Evolutionary conservation across 2,329 filamentous ascomycete genomes (phyloP).

Genomic region (Penicillium expansum): DNA sequence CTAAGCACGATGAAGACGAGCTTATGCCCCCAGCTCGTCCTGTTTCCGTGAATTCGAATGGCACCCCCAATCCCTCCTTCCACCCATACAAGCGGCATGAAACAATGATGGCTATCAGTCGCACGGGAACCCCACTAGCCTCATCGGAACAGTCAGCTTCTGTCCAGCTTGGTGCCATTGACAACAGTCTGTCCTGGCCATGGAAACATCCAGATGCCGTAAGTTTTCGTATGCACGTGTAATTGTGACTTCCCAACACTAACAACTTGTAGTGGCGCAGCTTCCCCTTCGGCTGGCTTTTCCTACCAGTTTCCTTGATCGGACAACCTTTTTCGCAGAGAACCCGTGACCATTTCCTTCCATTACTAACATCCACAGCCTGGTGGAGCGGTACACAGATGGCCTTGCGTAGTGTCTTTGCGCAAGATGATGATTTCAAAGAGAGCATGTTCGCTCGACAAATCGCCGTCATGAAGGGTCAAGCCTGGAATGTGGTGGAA

Average conservation of each 20-base stretch:
- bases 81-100: slow-evolving; percentile 75
- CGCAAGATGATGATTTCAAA: slow-evolving; percentile 91
- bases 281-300: slow-evolving; percentile 98
- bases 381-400: slow-evolving; percentile 97
- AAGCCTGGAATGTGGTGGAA: slow-evolving; percentile 99
- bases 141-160: slow-evolving; percentile 51
- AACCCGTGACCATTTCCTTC: slow-evolving; percentile 92
- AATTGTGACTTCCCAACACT: slow-evolving; percentile 30
- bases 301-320: slow-evolving; percentile 92
- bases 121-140: slow-evolving; percentile 53
- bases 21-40: slow-evolving; percentile 58
- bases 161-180: slow-evolving; percentile 85
- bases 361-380: slow-evolving; percentile 84
- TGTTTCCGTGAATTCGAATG: slow-evolving; percentile 53
- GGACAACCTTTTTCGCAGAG: slow-evolving; percentile 93
- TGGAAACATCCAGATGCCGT: slow-evolving; percentile 97
- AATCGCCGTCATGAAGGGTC: slow-evolving; percentile 98
- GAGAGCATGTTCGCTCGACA: slow-evolving; percentile 99
- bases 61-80: slow-evolving; percentile 35
- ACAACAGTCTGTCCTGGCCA: slow-evolving; percentile 97
- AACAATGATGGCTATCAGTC: slow-evolving; percentile 73
- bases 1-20: slow-evolving; percentile 46
- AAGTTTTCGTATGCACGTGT: slow-evolving; percentile 30
- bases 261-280: slow-evolving; percentile 60
- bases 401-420: slow-evolving; percentile 81